Conservation (phyloP, 2,329 filamentous ascomycete genomes). For the Aspergillus brunneoviolaceus region DNA sequence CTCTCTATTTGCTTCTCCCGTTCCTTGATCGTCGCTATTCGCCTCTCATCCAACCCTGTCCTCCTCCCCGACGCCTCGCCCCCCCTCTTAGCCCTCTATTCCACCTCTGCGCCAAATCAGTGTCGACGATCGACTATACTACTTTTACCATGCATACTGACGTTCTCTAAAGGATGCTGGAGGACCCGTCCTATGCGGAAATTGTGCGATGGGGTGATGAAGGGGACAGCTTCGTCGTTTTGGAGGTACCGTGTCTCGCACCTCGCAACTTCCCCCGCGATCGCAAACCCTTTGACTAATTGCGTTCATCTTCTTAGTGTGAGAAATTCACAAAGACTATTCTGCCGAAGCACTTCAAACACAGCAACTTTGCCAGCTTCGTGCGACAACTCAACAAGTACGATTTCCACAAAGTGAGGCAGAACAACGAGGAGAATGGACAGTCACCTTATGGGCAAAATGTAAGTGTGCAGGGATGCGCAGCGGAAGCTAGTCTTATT, state of each 20-base stretch:
- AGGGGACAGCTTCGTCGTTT: conserved; percentile 92
- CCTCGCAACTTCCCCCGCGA: conserved; percentile 8
- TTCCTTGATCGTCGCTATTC: conserved; percentile 11
- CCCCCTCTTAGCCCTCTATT: conserved; percentile 16
- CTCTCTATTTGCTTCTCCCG: conserved; percentile 15
- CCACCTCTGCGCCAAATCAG: background rate
- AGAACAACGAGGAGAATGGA: conserved; percentile 81
- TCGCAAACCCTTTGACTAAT: conserved; percentile 13
- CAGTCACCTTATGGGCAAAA: conserved; percentile 78
- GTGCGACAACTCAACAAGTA: conserved; percentile 96
- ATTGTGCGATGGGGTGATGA: conserved; percentile 96
- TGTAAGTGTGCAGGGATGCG: conserved; percentile 46
- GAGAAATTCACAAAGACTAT: conserved; percentile 98
- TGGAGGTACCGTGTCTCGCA: conserved; percentile 66
- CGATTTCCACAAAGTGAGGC: conserved; percentile 96
- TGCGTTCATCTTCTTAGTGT: conserved; percentile 59
- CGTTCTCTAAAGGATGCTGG: conserved; percentile 72
- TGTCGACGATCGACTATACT: conserved; percentile 4
- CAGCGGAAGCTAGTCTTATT: background rate
- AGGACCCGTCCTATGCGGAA: conserved; percentile 86
- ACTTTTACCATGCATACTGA: conserved; percentile 9
- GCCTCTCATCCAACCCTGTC: background rate
- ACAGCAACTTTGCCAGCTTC: conserved; percentile 97
- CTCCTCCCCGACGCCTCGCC: conserved; percentile 4
- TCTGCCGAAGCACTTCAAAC: conserved; percentile 97